phyloP scores from a whole-genome alignment of 2,329 filamentous ascomycete species.

The Trichoderma sp. region DNA sequence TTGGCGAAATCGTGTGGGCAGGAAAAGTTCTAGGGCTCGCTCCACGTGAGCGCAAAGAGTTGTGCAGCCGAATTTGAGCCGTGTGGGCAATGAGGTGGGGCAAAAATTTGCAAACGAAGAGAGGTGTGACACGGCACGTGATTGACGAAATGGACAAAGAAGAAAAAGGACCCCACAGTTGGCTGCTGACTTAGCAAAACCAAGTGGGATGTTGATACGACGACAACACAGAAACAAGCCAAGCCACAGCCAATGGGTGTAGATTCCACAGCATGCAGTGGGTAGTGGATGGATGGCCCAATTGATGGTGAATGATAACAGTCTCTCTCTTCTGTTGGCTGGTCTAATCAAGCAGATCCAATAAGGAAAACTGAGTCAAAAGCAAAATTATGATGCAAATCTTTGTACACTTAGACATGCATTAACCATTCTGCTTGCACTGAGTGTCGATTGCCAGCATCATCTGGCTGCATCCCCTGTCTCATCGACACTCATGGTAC shows the following conservation, averaged over 20 bases:
- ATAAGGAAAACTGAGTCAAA: neutral
- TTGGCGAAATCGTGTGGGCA: conserved; percentile 46
- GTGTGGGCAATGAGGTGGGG: neutral
- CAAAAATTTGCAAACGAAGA: neutral
- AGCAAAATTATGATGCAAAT: neutral
- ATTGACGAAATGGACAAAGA: neutral
- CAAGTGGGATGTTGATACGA: neutral
- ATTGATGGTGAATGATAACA: neutral
- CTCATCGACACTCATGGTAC: neutral
- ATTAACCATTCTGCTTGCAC: neutral
- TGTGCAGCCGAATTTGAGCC: conserved; percentile 31
- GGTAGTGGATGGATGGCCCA: neutral
- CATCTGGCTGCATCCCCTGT: neutral
- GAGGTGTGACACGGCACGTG: conserved; percentile 23
- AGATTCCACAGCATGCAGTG: neutral
- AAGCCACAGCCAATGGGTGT: neutral
- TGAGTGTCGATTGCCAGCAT: neutral
- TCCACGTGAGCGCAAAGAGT: conserved; percentile 40
- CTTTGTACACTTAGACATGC: neutral
- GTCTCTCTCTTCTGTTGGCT: neutral
- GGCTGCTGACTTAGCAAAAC: neutral
- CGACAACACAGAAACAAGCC: neutral
- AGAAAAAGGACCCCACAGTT: neutral
- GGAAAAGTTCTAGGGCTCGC: conserved; percentile 48
- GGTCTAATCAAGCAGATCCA: neutral